These are phyloP conservation scores for Fremontodendron californicum DNA, from an alignment of 345 rosid species.

Conservation along the genomic window DNA sequence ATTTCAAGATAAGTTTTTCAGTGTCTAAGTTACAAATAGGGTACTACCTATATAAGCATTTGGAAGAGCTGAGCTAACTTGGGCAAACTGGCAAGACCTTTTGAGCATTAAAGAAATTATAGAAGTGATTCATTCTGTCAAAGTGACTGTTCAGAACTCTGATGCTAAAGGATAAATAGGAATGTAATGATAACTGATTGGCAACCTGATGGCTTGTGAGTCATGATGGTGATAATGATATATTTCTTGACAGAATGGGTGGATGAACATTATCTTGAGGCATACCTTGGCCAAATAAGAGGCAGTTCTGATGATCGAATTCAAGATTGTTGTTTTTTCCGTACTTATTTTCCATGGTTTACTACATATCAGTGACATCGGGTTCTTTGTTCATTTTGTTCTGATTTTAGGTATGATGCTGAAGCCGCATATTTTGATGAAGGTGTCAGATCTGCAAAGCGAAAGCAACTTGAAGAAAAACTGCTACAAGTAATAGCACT, in stretches of 20 bases:
- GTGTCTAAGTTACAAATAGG: neutral
- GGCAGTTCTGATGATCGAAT: neutral
- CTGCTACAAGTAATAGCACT: slow-evolving; percentile 71
- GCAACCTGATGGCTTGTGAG: neutral
- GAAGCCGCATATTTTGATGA: slow-evolving; percentile 90
- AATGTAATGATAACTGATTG: neutral
- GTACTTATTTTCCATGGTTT: no score
- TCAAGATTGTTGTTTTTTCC: neutral
- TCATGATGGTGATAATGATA: slow-evolving; percentile 5
- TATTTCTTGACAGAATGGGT: neutral
- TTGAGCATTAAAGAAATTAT: neutral
- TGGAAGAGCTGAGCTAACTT: neutral
- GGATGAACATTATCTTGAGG: neutral
- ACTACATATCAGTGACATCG: neutral
- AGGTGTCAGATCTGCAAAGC: slow-evolving; percentile 81
- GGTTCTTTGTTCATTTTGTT: neutral
- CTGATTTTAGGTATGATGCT: slow-evolving; percentile 57
- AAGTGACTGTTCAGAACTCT: neutral
- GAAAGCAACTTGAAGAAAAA: slow-evolving; percentile 87
- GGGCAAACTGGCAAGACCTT: neutral
- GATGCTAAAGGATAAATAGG: neutral
- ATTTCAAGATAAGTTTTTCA: neutral
- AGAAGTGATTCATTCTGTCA: neutral
- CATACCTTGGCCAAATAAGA: slow-evolving; percentile 4
- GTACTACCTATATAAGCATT: neutral